Base-by-base conservation (phyloP, 2,329 filamentous ascomycete species). In the Fusarium torulosum region DNA sequence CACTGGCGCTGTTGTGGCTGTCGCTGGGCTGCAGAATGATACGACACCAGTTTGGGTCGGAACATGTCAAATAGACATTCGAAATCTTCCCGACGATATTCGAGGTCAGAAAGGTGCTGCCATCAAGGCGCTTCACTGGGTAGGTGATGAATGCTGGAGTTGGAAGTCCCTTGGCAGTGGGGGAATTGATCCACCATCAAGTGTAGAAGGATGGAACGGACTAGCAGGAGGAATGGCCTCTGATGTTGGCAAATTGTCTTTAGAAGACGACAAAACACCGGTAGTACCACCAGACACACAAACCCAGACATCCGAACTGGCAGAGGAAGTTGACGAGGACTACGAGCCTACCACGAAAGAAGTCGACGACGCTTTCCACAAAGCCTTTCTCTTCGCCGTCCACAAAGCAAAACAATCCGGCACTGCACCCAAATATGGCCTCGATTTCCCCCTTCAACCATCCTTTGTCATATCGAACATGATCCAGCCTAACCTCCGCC, bases 401-500 rank as follows among this genome's bases (percentile, higher is more conserved):
- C 52, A 72, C 49, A 72, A 53, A 46, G 67, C 67, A 7, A 72
- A 69, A 10, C 23, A 56, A 4, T 59, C 57, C 4, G 69, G 67
- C 0, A 7, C 35, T 3, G 53, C 53, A 10, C 67, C 69, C 8
- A 45, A 64, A 13, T 72, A 57, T 17, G 69, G 69, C 11, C 23
- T 72, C 2, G 59, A 66, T 4, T 72, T 72, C 11, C 69, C 69
- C 3, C 59, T 72, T 1, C 69, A 72, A 8, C 67, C 69, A 14
- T 72, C 69, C 2, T 72, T 69, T 17, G 33, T 72, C 41, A 72
- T 72, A 14, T 66, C 69, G 15, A 72, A 59, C 37, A 72, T 72
- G 64, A 66, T 72, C 9, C 69, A 72, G 29, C 69, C 69, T 0
- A 58, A 72, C 4, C 67, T 72, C 7, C 60, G 69, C 35, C 72